Evolutionary conservation across 768 basidiomycete genomes (phyloP).

Genomic region (Russula virescens): DNA sequence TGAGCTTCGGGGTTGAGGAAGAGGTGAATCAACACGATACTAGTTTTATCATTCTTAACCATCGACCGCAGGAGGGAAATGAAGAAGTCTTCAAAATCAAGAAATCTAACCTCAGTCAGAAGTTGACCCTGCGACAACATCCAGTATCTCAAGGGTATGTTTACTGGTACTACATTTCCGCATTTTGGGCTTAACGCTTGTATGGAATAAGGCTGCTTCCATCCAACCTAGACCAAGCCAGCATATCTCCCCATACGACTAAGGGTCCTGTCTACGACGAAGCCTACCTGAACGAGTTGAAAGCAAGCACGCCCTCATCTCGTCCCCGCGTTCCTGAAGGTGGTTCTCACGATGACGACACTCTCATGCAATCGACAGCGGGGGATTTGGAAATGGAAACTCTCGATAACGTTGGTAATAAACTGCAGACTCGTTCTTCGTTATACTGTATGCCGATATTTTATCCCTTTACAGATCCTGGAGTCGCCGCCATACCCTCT

Average conservation of each 20-base stretch:
- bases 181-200: slow-evolving; percentile 1
- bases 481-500: slow-evolving; percentile 53
- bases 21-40: slow-evolving; percentile 43
- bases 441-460: slow-evolving; percentile 28
- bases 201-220: not conserved
- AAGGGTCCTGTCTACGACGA: slow-evolving; percentile 62
- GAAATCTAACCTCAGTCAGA: slow-evolving; percentile 71
- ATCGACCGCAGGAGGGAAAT: slow-evolving; percentile 45
- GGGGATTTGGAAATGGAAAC: slow-evolving; percentile 3
- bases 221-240: slow-evolving; percentile 12
- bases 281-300: slow-evolving; percentile 70
- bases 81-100: slow-evolving; percentile 72
- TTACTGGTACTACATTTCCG: not conserved
- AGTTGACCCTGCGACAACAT: slow-evolving; percentile 51
- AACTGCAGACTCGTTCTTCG: not conserved
- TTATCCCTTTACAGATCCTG: slow-evolving; percentile 30
- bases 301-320: slow-evolving; percentile 63
- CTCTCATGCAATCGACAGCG: slow-evolving; percentile 39
- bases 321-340: slow-evolving; percentile 41
- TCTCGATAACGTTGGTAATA: slow-evolving; percentile 11
- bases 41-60: not conserved
- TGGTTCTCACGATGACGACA: slow-evolving; percentile 42
- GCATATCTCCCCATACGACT: slow-evolving; percentile 33
- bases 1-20: slow-evolving; percentile 72
- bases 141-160: slow-evolving; percentile 33